Conservation (phyloP, 306 rosid genomes). For the Dryas alaskensis region DNA sequence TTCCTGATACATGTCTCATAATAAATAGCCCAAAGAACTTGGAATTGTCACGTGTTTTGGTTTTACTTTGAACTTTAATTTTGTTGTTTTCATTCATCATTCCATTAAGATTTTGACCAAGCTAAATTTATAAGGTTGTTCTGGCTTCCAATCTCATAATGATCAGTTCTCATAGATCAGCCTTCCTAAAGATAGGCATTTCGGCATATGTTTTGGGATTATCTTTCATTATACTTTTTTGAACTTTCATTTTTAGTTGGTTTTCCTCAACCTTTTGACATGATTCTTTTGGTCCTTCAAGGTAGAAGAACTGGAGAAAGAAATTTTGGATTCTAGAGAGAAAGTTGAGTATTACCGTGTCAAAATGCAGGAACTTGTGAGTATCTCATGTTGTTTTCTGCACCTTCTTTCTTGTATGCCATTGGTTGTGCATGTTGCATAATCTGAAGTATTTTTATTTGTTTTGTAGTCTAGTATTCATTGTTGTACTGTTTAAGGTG, state of each 20-base stretch:
- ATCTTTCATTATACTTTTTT: neutral
- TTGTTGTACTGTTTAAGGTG: neutral
- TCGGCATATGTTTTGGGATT: conserved; percentile 18
- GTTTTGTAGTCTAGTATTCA: neutral
- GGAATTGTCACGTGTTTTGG: neutral
- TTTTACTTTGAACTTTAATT: conserved; percentile 1
- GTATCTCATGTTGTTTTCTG: conserved; percentile 31
- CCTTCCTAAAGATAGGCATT: conserved; percentile 22
- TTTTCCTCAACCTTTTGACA: conserved; percentile 1
- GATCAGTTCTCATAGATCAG: neutral
- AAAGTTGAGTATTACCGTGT: conserved; percentile 72
- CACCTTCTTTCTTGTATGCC: conserved; percentile 24
- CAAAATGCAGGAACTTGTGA: conserved; percentile 98
- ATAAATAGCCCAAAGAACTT: neutral
- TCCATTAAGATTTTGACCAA: neutral
- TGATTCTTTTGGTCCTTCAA: conserved; percentile 36
- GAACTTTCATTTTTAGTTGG: neutral
- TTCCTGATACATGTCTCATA: conserved; percentile 7
- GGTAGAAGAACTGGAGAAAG: conserved; percentile 95
- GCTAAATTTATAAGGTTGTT: neutral
- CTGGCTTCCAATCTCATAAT: neutral
- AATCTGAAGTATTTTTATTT: conserved; percentile 3
- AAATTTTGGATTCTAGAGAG: conserved; percentile 69
- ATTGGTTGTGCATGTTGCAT: conserved; percentile 9
- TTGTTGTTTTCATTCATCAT: neutral